These are phyloP conservation scores for Polychaeton citri DNA, from an alignment of 2,329 filamentous ascomycete genomes.

Conservation along the genomic window DNA sequence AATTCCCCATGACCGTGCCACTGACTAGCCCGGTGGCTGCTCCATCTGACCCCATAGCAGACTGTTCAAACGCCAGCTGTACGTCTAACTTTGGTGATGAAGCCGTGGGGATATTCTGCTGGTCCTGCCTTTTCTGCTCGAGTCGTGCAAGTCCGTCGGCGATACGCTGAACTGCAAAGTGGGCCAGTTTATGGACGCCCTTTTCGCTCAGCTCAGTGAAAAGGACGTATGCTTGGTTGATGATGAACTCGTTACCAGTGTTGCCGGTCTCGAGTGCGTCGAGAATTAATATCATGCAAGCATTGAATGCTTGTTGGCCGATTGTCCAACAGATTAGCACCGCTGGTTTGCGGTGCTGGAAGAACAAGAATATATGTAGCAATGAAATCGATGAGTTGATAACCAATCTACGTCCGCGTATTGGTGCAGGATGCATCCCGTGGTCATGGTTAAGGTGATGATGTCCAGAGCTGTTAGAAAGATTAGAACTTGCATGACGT, in stretches of 20 bases:
- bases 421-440: constrained; percentile 11
- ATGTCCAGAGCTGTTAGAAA: constrained; percentile 1
- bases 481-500: neutral
- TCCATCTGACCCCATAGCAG: constrained; percentile 5
- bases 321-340: constrained; percentile 36
- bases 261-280: constrained; percentile 31
- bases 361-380: constrained; percentile 33
- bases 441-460: neutral
- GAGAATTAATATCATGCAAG: constrained; percentile 35
- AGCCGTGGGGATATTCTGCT: constrained; percentile 2
- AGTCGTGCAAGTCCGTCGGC: constrained; percentile 17
- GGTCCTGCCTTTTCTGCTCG: constrained; percentile 5
- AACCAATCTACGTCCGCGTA: constrained; percentile 27
- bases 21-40: constrained; percentile 14
- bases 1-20: constrained; percentile 33
- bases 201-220: constrained; percentile 30
- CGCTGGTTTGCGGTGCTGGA: constrained; percentile 28
- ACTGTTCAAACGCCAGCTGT: constrained; percentile 6
- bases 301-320: constrained; percentile 37
- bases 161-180: constrained; percentile 29
- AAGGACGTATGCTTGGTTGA: constrained; percentile 28
- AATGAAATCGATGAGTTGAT: constrained; percentile 29
- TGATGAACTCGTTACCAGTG: constrained; percentile 23
- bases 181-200: constrained; percentile 32
- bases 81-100: constrained; percentile 3